Conservation (phyloP, 2,329 filamentous ascomycete species). For the Exophiala alcalophila region DNA sequence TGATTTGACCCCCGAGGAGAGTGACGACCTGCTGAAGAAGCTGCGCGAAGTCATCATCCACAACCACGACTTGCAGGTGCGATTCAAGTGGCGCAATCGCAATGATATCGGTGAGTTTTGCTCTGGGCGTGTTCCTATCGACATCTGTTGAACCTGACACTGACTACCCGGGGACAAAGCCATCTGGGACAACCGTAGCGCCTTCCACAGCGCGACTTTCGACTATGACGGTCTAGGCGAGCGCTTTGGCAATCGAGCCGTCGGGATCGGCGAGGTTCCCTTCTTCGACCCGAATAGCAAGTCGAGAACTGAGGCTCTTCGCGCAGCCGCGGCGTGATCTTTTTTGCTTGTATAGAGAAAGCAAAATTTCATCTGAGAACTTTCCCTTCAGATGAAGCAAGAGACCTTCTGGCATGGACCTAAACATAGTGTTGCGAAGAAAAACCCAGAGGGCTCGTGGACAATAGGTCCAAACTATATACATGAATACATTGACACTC, state of each 20-base stretch:
- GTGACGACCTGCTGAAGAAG: slow-evolving; percentile 42
- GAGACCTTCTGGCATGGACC: too few species aligned
- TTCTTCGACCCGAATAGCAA: slow-evolving; percentile 37
- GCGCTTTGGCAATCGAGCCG: slow-evolving; percentile 34
- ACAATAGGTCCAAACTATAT: too few species aligned
- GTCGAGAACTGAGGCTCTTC: slow-evolving; percentile 22
- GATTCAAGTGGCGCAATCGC: slow-evolving; percentile 49
- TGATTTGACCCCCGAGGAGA: slow-evolving; percentile 45
- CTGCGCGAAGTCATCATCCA: slow-evolving; percentile 44
- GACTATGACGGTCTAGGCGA: slow-evolving; percentile 36
- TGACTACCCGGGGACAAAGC: slow-evolving; percentile 19
- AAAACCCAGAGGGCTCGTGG: too few species aligned
- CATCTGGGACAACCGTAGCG: slow-evolving; percentile 38
- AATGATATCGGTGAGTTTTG: slow-evolving; percentile 44
- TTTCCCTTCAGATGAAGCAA: too few species aligned
- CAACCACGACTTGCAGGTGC: slow-evolving; percentile 52
- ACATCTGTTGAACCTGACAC: background rate
- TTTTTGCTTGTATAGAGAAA: too few species aligned
- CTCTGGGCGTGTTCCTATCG: background rate
- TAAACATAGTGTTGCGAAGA: too few species aligned
- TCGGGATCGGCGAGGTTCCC: slow-evolving; percentile 37
- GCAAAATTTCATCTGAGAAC: too few species aligned
- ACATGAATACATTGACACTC: too few species aligned
- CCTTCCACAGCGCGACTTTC: slow-evolving; percentile 35
- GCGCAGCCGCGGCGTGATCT: too few species aligned